Conservation (phyloP, 2,329 filamentous ascomycete species). For the Rhynchosporium graminicola region DNA sequence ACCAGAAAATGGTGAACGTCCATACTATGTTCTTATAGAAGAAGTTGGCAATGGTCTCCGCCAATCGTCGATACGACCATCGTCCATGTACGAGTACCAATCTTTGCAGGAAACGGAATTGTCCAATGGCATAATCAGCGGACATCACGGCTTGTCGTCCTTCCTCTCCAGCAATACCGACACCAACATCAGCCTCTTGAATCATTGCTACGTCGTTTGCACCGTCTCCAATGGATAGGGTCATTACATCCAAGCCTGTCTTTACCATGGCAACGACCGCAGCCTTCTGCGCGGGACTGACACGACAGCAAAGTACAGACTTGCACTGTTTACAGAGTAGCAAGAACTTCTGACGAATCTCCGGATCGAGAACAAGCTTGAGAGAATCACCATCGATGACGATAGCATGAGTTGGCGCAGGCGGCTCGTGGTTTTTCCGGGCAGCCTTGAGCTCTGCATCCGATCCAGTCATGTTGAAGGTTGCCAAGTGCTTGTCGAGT, state of each 20-base stretch:
- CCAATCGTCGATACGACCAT: constrained; percentile 94
- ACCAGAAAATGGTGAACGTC: constrained; percentile 97
- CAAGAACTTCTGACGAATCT: constrained; percentile 86
- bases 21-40: constrained; percentile 99
- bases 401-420: constrained; percentile 83
- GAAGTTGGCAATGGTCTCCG: constrained; percentile 95
- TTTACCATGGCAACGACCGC: constrained; percentile 97
- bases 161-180: constrained; percentile 92
- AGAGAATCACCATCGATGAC: constrained; percentile 95
- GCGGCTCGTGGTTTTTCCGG: constrained; percentile 80
- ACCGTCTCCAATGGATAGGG: constrained; percentile 87
- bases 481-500: constrained; percentile 70
- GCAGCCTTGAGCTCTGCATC: constrained; percentile 82
- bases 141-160: constrained; percentile 94
- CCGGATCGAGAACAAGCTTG: constrained; percentile 80
- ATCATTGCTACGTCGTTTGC: constrained; percentile 99
- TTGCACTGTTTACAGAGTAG: constrained; percentile 96
- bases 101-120: constrained; percentile 85
- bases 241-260: constrained; percentile 92
- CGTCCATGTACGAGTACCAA: constrained; percentile 87
- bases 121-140: constrained; percentile 91
- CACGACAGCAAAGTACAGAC: constrained; percentile 94
- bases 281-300: constrained; percentile 95
- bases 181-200: constrained; percentile 94
- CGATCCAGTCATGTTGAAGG: constrained; percentile 78